Base-by-base conservation (phyloP, 2,329 filamentous ascomycete genomes). In the Fusarium duplospermum region DNA sequence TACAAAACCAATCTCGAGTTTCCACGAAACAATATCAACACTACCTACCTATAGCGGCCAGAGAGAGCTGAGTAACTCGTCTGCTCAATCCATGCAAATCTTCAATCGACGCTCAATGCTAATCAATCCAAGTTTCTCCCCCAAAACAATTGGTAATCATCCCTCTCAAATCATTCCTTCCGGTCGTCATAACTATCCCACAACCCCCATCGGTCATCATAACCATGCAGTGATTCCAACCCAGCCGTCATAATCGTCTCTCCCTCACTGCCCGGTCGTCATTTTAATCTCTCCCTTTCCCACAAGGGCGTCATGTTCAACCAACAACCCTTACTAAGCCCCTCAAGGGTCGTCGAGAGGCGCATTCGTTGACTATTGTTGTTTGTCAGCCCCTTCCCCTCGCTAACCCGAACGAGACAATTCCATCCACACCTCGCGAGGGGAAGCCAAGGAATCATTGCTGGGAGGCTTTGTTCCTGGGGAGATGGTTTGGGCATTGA, bases 381-480 rank as follows among this genome's bases (percentile, higher is more conserved):
- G 29, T 73, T 74, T 72, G 68, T 74, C 58, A 72, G 72, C 68
- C 33, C 33, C 31, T 9, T 36, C 20, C 36, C 31, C 20, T 33
- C 20, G 24, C 72, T 74, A 74, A 62, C 22, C 71, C 68, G 14
- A 72, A 72, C 13, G 14, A 24, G 72, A 71, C 47, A 74, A 62
- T 58, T 52, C 50, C 35, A 45, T 72, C 68, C 68, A 66, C 68
- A 69, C 71, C 56, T 29, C 52, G 20, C n/a, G 20, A 38, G 58
- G 47, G 68, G 54, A 56, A 65, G 64, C 54, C 67, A 67, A 61
- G 68, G 20, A 27, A 56, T 64, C 64, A 66, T 35, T 62, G 58
- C 52, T 31, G 10, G 54, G 6, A 27, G 67, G 29, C 52, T 22
- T 64, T 33, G 63, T 64, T 54, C 24, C 31, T 24, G 35, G 20